Evolutionary conservation across 345 rosid species (phyloP), one percentile per base, ranked within the genome.

Genomic region (Populus tremula): DNA sequence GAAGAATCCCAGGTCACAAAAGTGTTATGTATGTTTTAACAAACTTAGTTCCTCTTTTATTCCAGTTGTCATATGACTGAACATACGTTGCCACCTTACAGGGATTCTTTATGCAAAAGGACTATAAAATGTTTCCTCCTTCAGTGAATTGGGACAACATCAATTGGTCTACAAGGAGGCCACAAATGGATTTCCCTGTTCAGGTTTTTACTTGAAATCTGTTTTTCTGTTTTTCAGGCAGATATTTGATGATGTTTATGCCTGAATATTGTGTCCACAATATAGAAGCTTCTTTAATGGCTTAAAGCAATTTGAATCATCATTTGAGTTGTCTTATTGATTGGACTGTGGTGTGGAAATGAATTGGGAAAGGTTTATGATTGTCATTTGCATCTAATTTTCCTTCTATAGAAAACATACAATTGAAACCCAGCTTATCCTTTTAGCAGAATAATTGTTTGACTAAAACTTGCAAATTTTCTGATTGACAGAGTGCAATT

Each of bases 111-210:
- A 91, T 96, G 99, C 98, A 92, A 88, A 93, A 85, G 84, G 98
- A 93, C 83, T 96, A 93, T 88, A 96, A 93, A 80, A 93, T 93
- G 99, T 96, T 96, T 85, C 97, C 99, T n/a, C 99, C 99, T 65
- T 83, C 90, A 53, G 99, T 93, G 68, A 78, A 96, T 79, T 93
- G 98, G 98, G 94, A 93, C 81, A 96, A 93, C 78, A 92, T 92
- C 69, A 20, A 88, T 80, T 96, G 99, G 99, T 82, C 90, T 74
- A 82, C 95, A 27, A 92, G 99, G 86, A 89, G 87, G 88, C 97
- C 99, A 25, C 94, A 87, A 81, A 93, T 92, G 97, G 99, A 96
- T 89, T 96, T 96, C 84, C 98, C 98, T 74, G 94, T 96, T 82
- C 99, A 96, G 99, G 98, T 93, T 69, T 72, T 65, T 68, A 70